phyloP scores from a whole-genome alignment of 805 yeast species.

The Hanseniaspora opuntiae region DNA sequence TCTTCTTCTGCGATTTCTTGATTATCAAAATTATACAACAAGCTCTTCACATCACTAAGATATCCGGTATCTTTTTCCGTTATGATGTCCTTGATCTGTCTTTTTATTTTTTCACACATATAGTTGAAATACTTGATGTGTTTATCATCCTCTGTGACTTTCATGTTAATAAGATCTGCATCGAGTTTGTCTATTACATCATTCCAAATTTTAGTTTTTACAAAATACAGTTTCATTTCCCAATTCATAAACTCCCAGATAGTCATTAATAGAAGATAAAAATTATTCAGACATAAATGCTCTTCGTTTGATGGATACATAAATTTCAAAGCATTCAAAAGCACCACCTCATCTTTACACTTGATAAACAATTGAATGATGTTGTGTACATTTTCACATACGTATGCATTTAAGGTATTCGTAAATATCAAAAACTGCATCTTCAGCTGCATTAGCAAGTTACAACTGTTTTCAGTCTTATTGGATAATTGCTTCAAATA shows the following conservation, averaged over 20 bases:
- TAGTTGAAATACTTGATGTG: background rate
- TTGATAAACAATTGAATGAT: constrained; percentile 29
- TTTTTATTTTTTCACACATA: background rate
- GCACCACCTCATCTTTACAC: background rate
- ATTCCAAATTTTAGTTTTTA: constrained; percentile 13
- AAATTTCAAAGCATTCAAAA: background rate
- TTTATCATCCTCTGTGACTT: background rate
- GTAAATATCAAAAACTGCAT: constrained; percentile 36
- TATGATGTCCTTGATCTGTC: background rate
- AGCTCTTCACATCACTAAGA: background rate
- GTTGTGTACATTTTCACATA: constrained; percentile 51
- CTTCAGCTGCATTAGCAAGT: constrained; percentile 41
- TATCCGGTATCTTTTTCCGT: background rate
- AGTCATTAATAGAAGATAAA: constrained; percentile 12
- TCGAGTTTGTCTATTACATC: background rate
- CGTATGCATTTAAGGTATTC: constrained; percentile 48
- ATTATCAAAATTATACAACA: background rate
- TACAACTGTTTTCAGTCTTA: constrained; percentile 17
- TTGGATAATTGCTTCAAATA: constrained; percentile 31
- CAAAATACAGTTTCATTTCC: constrained; percentile 18
- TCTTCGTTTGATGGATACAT: background rate
- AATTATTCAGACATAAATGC: constrained; percentile 15
- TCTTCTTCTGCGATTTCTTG: background rate
- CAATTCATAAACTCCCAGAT: constrained; percentile 19
- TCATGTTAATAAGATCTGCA: background rate